Evolutionary conservation across 768 basidiomycete species (phyloP).

Genomic region (Boletus coccyginus): DNA sequence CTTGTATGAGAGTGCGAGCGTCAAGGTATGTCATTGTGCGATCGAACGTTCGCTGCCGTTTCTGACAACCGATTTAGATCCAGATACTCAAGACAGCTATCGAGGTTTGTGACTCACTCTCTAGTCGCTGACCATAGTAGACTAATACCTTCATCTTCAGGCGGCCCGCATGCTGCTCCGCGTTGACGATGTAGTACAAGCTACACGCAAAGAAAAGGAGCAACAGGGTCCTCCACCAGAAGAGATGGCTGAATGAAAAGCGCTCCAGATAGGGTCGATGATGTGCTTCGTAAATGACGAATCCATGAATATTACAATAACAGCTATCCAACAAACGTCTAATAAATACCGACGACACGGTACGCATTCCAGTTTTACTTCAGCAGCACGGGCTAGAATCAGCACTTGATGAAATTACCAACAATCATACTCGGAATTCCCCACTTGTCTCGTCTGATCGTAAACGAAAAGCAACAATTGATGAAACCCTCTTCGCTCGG

Average conservation of each 20-base stretch:
- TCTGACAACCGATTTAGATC: slow-evolving; percentile 45
- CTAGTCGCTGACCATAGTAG: neutral
- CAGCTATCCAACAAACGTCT: slow-evolving; percentile 5
- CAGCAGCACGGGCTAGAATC: slow-evolving; percentile 1
- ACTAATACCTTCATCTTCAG: slow-evolving; percentile 31
- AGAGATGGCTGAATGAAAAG: slow-evolving; percentile 43
- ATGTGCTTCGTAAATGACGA: neutral
- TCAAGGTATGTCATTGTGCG: slow-evolving; percentile 57
- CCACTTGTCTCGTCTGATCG: slow-evolving; percentile 79
- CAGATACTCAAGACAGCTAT: slow-evolving; percentile 97
- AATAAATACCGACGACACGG: slow-evolving; percentile 6
- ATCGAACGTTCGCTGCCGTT: neutral
- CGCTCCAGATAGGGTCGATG: neutral
- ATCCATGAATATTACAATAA: slow-evolving; percentile 15
- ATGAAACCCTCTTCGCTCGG: slow-evolving; percentile 71
- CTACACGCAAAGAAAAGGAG: slow-evolving; percentile 66
- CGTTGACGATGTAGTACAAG: slow-evolving; percentile 93
- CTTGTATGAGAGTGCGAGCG: slow-evolving; percentile 92
- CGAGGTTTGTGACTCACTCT: slow-evolving; percentile 52
- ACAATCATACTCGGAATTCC: slow-evolving; percentile 90
- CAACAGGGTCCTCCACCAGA: slow-evolving; percentile 51
- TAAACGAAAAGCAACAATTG: slow-evolving; percentile 90
- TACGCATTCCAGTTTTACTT: neutral
- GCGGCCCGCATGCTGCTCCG: slow-evolving; percentile 89
- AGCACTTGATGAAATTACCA: slow-evolving; percentile 82